Base-by-base conservation (phyloP, 179 eudicot species). In the Silene vulgaris region DNA sequence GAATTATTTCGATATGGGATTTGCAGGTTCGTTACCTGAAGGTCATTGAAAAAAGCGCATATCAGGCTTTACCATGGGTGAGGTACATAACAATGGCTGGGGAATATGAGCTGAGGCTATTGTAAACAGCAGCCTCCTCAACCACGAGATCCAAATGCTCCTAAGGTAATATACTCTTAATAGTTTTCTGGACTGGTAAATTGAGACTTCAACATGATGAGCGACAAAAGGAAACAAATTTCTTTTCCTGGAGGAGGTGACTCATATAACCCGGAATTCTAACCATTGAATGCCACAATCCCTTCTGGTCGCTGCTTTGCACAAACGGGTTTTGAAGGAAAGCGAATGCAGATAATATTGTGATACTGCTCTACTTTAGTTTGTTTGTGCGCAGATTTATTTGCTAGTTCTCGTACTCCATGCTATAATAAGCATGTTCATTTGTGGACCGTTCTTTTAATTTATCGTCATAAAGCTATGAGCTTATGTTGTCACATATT, bases 11-110 rank as follows among this genome's bases (percentile, higher is more conserved):
- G 12, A 66, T 59, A 17, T 67, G 72, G 62, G 43, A 78, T 75
- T 70, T 83, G 71, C 77, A 91, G 97, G 95, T 91, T 78, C 89
- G 92, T n/a, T 91, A 90, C 84, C 85, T 91, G 80, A 91, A 90
- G 84, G 85, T 91, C 77, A 90, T 91, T 12, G 97, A 91, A 80
- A 91, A 91, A 69, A 91, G 92, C 76, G 97, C 92, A 64, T 90
- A 90, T 76, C 97, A 91, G 78, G 94, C 97, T 50, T 90, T 91
- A 62, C 97, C 97, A 6, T 88, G 97, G 95, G 97, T 91, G 80
- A 83, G 95, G 82, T 90, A 90, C 82, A 88, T 88, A 74, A 90
- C 97, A 32, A 88, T 84, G 91, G 97, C 95, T 3, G 95, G 97
- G 5, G 95, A 91, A 71, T 91, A 91, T 75, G 95, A 90, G 83